Percentiles rank a stretch among this genome's conserved stretches.
Conservation (phyloP, 169 alveolate species). For the Plasmodium fragile region DNA sequence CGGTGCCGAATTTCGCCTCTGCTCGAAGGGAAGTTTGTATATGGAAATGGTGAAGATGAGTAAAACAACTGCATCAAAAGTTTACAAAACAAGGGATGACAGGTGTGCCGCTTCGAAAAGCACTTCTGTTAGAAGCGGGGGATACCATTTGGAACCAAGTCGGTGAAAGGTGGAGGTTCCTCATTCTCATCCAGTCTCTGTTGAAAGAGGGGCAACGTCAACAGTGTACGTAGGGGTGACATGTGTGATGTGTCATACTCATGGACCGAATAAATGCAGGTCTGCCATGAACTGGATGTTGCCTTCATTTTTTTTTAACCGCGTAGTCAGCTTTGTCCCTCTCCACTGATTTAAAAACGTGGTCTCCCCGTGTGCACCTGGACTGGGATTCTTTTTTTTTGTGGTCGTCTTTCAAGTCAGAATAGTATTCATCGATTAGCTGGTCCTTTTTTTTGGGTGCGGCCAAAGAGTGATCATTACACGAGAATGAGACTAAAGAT, state of each 20-base stretch:
- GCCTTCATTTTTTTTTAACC: conserved; percentile 15
- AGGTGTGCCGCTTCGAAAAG: background rate
- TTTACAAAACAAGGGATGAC: background rate
- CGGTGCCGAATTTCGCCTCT: conserved; percentile 50
- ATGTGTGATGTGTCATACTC: background rate
- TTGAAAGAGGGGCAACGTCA: background rate
- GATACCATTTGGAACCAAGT: conserved; percentile 48
- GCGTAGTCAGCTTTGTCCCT: conserved; percentile 52
- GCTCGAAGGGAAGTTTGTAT: background rate
- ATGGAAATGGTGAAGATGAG: background rate
- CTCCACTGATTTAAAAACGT: conserved; percentile 43
- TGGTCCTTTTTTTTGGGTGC: conserved; percentile 36
- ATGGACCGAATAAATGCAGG: background rate
- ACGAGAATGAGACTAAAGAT: background rate
- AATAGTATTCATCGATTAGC: conserved; percentile 55
- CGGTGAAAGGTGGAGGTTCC: conserved; percentile 43
- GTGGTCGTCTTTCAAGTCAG: conserved; percentile 49
- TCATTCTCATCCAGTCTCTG: conserved; percentile 73
- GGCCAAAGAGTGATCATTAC: background rate
- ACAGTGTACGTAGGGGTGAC: background rate
- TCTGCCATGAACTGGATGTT: background rate
- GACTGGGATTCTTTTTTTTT: background rate
- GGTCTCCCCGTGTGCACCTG: conserved; percentile 11
- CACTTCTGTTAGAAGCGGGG: background rate
- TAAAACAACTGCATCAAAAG: background rate